These are phyloP conservation scores for Lactarius hatsudake DNA, from an alignment of 768 basidiomycete species.

Conservation along the genomic window DNA sequence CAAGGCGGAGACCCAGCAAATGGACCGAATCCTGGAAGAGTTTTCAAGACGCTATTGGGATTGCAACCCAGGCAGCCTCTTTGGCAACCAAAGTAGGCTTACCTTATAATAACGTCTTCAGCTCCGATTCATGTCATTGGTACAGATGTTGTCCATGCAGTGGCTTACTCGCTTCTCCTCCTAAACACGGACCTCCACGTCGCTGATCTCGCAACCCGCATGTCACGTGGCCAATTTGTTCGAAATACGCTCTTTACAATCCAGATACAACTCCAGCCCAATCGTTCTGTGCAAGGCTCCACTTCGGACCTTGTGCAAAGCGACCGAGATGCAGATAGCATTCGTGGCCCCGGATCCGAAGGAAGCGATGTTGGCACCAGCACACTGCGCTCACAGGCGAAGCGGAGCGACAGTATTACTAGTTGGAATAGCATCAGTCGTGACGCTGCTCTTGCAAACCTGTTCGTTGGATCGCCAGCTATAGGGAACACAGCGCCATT, in stretches of 20 bases:
- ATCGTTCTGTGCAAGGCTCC: slow-evolving; percentile 47
- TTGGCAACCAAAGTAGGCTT: slow-evolving; percentile 77
- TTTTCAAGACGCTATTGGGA: slow-evolving; percentile 91
- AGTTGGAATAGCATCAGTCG: slow-evolving; percentile 80
- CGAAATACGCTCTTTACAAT: slow-evolving; percentile 88
- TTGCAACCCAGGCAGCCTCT: slow-evolving; percentile 79
- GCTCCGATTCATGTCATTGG: slow-evolving; percentile 14
- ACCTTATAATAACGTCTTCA: slow-evolving; percentile 12
- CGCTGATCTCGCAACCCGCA: slow-evolving; percentile 81
- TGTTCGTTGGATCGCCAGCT: slow-evolving; percentile 33
- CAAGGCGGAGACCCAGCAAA: slow-evolving; percentile 96
- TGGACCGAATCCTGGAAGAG: slow-evolving; percentile 91
- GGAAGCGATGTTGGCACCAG: slow-evolving; percentile 47
- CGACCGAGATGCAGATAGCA: slow-evolving; percentile 66
- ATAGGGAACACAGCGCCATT: slow-evolving; percentile 31
- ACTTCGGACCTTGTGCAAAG: slow-evolving; percentile 64
- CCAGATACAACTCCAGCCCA: slow-evolving; percentile 68
- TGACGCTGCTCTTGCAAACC: slow-evolving; percentile 44
- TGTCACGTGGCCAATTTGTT: slow-evolving; percentile 92
- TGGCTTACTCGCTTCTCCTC: slow-evolving; percentile 87
- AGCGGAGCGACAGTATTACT: slow-evolving; percentile 78
- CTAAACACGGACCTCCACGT: slow-evolving; percentile 98
- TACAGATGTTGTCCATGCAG: slow-evolving; percentile 89
- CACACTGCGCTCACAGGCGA: slow-evolving; percentile 46
- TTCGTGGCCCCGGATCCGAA: slow-evolving; percentile 55